Percentiles rank a stretch among this genome's conserved stretches.
Conservation (phyloP, 2,329 filamentous ascomycete genomes). For the Hypoxylon sp. region DNA sequence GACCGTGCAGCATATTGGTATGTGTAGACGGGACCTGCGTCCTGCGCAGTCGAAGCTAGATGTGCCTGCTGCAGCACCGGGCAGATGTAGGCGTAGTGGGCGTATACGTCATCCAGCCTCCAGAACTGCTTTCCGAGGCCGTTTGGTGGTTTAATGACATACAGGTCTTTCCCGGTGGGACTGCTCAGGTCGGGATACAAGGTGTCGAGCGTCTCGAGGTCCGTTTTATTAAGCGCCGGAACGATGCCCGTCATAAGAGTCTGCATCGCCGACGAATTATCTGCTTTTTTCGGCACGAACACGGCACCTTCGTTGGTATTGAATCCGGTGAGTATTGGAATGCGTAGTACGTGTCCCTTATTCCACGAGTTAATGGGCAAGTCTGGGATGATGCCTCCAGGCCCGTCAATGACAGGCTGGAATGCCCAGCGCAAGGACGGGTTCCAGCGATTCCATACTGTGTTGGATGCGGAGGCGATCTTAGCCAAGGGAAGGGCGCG, state of each 20-base stretch:
- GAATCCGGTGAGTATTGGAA: constrained; percentile 74
- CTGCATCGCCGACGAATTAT: constrained; percentile 60
- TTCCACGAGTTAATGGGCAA: constrained; percentile 68
- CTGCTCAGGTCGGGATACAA: constrained; percentile 69
- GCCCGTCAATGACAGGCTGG: constrained; percentile 71
- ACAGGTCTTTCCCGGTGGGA: constrained; percentile 49
- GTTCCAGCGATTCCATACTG: constrained; percentile 55
- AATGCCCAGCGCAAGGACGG: constrained; percentile 66
- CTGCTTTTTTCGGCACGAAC: constrained; percentile 64
- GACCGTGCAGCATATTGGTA: constrained; percentile 67
- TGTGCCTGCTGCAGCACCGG: constrained; percentile 68
- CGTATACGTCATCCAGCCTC: constrained; percentile 67
- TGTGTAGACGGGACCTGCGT: constrained; percentile 53
- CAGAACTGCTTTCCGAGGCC: constrained; percentile 63
- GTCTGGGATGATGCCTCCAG: constrained; percentile 60
- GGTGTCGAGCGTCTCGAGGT: constrained; percentile 62
- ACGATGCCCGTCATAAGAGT: constrained; percentile 69
- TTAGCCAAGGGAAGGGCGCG: constrained; percentile 51
- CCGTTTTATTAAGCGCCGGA: constrained; percentile 60
- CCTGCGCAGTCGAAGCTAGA: constrained; percentile 46
- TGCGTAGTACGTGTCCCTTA: constrained; percentile 58
- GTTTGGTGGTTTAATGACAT: constrained; percentile 47
- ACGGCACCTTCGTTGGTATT: constrained; percentile 73
- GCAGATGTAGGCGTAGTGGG: constrained; percentile 70
- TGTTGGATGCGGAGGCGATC: constrained; percentile 52